Percentiles rank a stretch among this genome's conserved stretches.
phyloP scores from a whole-genome alignment of 352 stramenopile genomes.

The Peronospora tabacina region DNA sequence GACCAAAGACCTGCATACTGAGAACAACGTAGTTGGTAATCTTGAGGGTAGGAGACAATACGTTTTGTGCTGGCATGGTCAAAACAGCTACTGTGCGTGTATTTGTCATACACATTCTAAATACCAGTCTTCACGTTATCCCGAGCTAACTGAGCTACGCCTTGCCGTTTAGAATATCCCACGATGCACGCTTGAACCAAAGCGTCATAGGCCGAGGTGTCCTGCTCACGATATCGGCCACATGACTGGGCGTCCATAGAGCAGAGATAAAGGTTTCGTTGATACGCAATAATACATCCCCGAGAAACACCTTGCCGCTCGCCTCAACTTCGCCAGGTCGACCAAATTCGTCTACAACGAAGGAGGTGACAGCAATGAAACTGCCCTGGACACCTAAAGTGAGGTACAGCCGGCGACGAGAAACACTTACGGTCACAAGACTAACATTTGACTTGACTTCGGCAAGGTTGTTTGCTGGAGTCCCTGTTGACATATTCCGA shows the following conservation, averaged over 20 bases:
- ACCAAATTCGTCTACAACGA: conserved; percentile 41
- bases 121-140: conserved; percentile 11
- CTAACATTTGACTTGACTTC: conserved; percentile 18
- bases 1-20: not conserved
- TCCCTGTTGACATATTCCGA: not conserved
- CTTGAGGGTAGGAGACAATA: conserved; percentile 2
- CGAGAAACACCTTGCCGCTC: conserved; percentile 56
- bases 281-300: conserved; percentile 57
- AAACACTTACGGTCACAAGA: conserved; percentile 35
- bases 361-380: conserved; percentile 53
- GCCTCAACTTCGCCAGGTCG: conserved; percentile 54
- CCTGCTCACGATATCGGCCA: conserved; percentile 41
- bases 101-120: conserved; percentile 14
- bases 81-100: conserved; percentile 6
- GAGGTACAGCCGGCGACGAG: conserved; percentile 38
- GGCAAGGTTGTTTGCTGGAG: not conserved
- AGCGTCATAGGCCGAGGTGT: conserved; percentile 39
- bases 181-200: conserved; percentile 58
- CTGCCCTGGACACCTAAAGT: conserved; percentile 46
- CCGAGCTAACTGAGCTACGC: conserved; percentile 17
- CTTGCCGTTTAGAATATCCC: conserved; percentile 42
- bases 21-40: conserved; percentile 7
- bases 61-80: conserved; percentile 10
- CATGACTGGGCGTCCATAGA: conserved; percentile 28
- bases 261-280: conserved; percentile 26